A percentile compares a stretch with the other conserved stretches of the same genome.
These are phyloP conservation scores for Tetracladium setigerum DNA, from an alignment of 495 filamentous ascomycete species.

Conservation along the genomic window DNA sequence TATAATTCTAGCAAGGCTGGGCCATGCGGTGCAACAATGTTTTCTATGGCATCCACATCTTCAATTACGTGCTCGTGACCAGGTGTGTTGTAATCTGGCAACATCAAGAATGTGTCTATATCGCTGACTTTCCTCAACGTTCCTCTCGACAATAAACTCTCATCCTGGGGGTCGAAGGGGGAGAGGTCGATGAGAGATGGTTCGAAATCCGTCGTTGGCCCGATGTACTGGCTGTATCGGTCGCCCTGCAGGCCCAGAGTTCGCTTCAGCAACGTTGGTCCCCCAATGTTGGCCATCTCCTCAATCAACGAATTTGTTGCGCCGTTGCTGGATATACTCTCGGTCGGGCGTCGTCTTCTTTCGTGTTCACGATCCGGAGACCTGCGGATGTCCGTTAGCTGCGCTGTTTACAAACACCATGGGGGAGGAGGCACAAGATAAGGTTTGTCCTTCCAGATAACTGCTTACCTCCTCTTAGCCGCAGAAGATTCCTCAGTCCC, in stretches of 20 bases:
- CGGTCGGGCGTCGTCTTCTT: conserved; percentile 41
- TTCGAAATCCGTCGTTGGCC: conserved; percentile 66
- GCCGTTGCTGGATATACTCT: conserved; percentile 43
- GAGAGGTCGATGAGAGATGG: conserved; percentile 64
- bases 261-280: conserved; percentile 51
- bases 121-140: conserved; percentile 75
- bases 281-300: conserved; percentile 55
- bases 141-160: conserved; percentile 57
- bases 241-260: conserved; percentile 58
- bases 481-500: conserved; percentile 44
- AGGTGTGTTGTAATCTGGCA: conserved; percentile 55
- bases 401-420: neutral
- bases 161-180: conserved; percentile 62
- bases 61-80: conserved; percentile 52
- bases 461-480: conserved; percentile 50
- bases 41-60: conserved; percentile 73
- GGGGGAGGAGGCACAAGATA: conserved; percentile 10
- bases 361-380: conserved; percentile 46
- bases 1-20: conserved; percentile 77
- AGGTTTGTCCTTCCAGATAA: conserved; percentile 20
- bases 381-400: conserved; percentile 20
- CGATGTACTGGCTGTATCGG: conserved; percentile 57
- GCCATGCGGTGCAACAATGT: conserved; percentile 74
- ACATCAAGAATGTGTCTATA: conserved; percentile 76
- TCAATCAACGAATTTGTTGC: conserved; percentile 47